Evolutionary conservation across 2,329 filamentous ascomycete genomes (phyloP), one percentile per base, ranked within the genome.

Genomic region (Paecilomyces dactylethromorphus): DNA sequence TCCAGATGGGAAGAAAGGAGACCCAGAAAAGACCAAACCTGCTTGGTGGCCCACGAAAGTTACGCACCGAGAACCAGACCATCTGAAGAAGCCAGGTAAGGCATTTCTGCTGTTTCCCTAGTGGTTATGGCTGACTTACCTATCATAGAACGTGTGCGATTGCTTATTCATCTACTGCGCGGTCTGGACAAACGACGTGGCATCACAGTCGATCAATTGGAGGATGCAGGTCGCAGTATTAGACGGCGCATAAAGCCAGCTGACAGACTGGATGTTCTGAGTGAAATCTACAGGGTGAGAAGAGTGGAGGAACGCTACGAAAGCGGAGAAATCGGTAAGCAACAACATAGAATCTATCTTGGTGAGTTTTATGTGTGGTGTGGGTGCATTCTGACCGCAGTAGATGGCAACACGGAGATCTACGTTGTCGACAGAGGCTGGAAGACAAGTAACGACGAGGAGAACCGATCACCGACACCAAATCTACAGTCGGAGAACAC

Each of bases 211-310:
- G 66, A 70, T 4, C 73, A 70, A 35, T 57, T 73, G 13, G 65
- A 66, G 35, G 71, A 73, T 24, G 71, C 71, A 7, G 69, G 69
- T 31, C 70, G 72, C 49, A 68, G 71, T 15, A 70, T 72, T 18
- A 65, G 71, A 39, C 69, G 70, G 3, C 69, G 70, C 50, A 72
- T 73, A 39, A 62, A 60, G 1, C 71, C 71, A 7, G 49, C 62
- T 3, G 63, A 69, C 33, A 62, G 69, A 24, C 60, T 73, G 4
- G 65, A 67, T 21, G 66, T 73, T 3, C 63, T 73, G 1, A 70
- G 72, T 53, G 71, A 73, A 57, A 72, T 73, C 51, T 73, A 73
- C 57, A 67, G 65, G 24, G 71, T 73, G 3, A 67, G 71, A 15
- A 64, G 66, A 12, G 68, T 71, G 61, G 71, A 73, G 55, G 71